Evolutionary conservation across 2,329 filamentous ascomycete species (phyloP), one percentile per base, ranked within the genome.

Genomic region (Zelopaecilomyces penicillatus): DNA sequence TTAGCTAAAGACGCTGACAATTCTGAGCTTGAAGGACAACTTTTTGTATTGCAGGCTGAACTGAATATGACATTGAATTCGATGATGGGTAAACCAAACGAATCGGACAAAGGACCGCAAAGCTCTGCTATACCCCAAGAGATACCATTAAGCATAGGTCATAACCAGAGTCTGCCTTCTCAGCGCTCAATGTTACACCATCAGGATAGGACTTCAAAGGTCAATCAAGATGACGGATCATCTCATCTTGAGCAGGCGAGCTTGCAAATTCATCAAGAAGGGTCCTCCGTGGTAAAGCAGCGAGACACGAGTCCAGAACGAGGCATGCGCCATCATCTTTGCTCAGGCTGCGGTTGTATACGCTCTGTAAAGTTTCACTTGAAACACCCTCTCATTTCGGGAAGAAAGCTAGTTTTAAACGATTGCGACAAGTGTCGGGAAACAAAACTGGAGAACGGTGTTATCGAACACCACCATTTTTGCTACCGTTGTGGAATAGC

Each of bases 401-500:
- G 44, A 3, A 47, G 52, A 29, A 58, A 52, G 9, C 50, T 53
- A 4, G 50, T 60, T 26, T 48, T 59, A 36, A 69, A 65, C 39
- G 59, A 65, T 31, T 69, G 66, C 39, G 52, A 56, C 34, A 48
- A 51, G 5, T 69, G 66, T 45, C 60, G 61, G 33, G 52, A 60
- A 34, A 45, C 46, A n/a, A 52, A 43, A 19, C 49, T 59, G 6
- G 43, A 50, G 4, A 48, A 52, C 28, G 55, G 54, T 2, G 39
- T 57, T 30, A 48, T 53, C 7, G 50, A 55, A 6, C 30, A 41
- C 2, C 54, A 59, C 33, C 69, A 70, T 43, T 64, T 73, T 19
- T 76, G 73, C 53, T 67, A 53, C n/a, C 50, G 57, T 8, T 60
- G 58, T 36, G 58, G 58, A 5, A 48, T 50, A 26, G 57, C 49